phyloP scores from a whole-genome alignment of 2,329 filamentous ascomycete species.

The Lasiodiplodia gonubiensis region DNA sequence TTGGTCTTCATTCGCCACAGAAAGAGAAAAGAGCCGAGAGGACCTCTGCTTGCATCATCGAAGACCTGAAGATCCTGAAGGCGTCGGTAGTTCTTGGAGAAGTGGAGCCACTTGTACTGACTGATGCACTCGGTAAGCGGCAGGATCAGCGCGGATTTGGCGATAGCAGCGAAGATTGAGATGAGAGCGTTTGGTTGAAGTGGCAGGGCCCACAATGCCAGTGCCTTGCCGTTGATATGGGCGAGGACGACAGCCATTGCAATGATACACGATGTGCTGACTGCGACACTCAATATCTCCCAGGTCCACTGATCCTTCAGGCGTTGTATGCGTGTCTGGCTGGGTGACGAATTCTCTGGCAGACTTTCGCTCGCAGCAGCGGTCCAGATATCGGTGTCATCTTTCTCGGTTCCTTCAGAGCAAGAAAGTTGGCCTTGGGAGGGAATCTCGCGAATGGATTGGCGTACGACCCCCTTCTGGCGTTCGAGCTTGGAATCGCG shows the following conservation, averaged over 20 bases:
- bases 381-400: not conserved
- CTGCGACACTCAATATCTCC: not conserved
- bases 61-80: conserved; percentile 38
- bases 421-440: no score
- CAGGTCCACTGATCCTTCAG: not conserved
- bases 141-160: conserved; percentile 40
- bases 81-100: conserved; percentile 28
- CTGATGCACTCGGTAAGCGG: conserved; percentile 40
- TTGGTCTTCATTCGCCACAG: not conserved
- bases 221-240: conserved; percentile 23
- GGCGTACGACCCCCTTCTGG: no score
- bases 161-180: conserved; percentile 41
- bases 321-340: not conserved
- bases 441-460: no score
- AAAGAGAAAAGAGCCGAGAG: not conserved
- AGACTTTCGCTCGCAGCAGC: not conserved
- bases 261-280: not conserved
- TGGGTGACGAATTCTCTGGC: not conserved
- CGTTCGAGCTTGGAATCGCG: no score
- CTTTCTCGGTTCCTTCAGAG: no score
- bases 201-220: conserved; percentile 28
- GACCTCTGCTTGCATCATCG: conserved; percentile 39
- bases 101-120: conserved; percentile 47
- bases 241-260: conserved; percentile 28
- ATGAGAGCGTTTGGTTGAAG: conserved; percentile 42